These are phyloP conservation scores for Dissophora globulifera DNA, from an alignment of 192 early-diverging fungal species.

Conservation along the genomic window DNA sequence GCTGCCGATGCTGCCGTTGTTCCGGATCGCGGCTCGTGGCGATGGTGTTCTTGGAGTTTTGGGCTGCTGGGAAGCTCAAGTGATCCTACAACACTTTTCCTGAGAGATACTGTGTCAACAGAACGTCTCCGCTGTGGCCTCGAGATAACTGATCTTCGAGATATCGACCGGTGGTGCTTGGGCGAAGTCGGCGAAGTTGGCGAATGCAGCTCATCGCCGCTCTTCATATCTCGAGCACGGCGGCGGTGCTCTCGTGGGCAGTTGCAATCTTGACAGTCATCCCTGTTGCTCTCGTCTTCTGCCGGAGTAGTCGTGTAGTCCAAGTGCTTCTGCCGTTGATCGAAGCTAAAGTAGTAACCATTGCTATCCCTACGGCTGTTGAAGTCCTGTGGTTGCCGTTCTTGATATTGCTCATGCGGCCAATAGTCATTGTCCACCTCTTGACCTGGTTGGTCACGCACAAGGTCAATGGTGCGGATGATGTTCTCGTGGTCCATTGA, in stretches of 20 bases:
- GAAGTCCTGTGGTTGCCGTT: slow-evolving; percentile 61
- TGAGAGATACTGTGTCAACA: not conserved
- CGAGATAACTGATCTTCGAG: not conserved
- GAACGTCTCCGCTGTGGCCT: slow-evolving; percentile 16
- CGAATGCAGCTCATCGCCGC: slow-evolving; percentile 5
- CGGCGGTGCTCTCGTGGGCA: slow-evolving; percentile 9
- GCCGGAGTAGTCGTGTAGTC: not conserved
- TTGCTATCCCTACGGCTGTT: not conserved
- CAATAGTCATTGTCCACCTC: slow-evolving; percentile 66
- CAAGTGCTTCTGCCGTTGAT: not conserved
- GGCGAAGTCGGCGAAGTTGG: not conserved
- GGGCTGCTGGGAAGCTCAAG: not conserved
- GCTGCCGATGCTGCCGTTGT: too few relatives aligned
- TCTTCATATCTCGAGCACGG: slow-evolving; percentile 14
- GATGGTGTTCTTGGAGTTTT: not conserved
- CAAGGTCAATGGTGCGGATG: slow-evolving; percentile 91
- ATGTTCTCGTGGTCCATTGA: slow-evolving; percentile 91
- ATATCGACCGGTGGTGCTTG: slow-evolving; percentile 1
- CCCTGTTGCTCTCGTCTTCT: not conserved
- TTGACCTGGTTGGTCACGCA: slow-evolving; percentile 87
- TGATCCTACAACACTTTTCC: not conserved
- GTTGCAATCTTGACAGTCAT: slow-evolving; percentile 23
- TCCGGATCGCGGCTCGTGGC: not conserved
- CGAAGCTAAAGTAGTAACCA: too few relatives aligned
- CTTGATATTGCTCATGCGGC: slow-evolving; percentile 58